phyloP scores from a whole-genome alignment of 495 filamentous ascomycete genomes.

The Glarea lozoyensis region DNA sequence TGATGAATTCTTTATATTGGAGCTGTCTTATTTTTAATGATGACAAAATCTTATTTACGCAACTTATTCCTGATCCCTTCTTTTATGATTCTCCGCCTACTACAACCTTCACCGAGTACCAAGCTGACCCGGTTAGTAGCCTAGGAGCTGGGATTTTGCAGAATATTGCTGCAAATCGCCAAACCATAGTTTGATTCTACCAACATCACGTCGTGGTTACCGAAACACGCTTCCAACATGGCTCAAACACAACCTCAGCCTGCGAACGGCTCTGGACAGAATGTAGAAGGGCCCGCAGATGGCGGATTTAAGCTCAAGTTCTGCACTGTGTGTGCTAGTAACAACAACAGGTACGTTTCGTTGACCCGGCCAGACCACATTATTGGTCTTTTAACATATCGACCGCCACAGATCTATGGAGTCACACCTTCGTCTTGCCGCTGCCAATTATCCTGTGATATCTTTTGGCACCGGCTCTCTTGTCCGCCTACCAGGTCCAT shows the following conservation, averaged over 20 bases:
- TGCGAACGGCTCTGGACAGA: conserved; percentile 23
- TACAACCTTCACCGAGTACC: neutral
- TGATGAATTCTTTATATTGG: conserved; percentile 71
- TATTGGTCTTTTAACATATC: neutral
- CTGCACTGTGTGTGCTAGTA: conserved; percentile 97
- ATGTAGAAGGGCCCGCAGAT: conserved; percentile 30
- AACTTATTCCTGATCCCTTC: conserved; percentile 30
- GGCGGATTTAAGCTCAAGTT: conserved; percentile 77
- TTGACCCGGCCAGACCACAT: neutral
- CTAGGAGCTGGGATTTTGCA: neutral
- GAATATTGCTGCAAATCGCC: neutral
- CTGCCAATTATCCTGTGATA: conserved; percentile 84
- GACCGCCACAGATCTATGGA: conserved; percentile 74
- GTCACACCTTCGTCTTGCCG: conserved; percentile 82
- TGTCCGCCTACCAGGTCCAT: conserved; percentile 87
- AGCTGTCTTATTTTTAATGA: conserved; percentile 84
- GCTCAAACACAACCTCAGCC: conserved; percentile 14
- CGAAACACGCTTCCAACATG: conserved; percentile 7
- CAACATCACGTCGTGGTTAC: neutral
- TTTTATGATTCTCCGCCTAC: neutral
- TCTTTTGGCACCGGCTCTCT: conserved; percentile 96
- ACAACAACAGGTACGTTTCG: conserved; percentile 74
- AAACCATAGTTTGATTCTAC: too few species aligned
- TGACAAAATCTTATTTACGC: conserved; percentile 39
- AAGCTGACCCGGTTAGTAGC: neutral